Conservation (phyloP, 352 stramenopile species). For the Phytophthora palmivora region DNA sequence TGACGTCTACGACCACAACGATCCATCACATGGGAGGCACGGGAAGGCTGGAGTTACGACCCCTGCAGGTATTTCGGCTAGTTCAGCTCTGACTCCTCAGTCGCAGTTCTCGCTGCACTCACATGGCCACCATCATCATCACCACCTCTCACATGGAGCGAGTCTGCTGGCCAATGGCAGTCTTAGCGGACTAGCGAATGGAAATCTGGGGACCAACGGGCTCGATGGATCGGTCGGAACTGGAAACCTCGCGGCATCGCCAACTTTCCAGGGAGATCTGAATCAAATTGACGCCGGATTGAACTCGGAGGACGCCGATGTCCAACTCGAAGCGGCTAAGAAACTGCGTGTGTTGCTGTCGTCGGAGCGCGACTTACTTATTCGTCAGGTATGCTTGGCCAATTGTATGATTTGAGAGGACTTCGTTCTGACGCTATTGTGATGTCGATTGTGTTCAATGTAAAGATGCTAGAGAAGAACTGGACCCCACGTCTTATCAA, state of each 20-base stretch:
- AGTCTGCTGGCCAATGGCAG: conserved; percentile 57
- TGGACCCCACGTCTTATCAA: conserved; percentile 89
- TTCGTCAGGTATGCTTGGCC: conserved; percentile 69
- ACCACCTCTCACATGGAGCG: conserved; percentile 54
- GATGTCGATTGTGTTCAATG: not conserved
- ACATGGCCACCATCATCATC: conserved; percentile 57
- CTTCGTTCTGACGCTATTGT: conserved; percentile 16
- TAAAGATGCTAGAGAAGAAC: conserved; percentile 90
- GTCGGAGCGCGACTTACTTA: conserved; percentile 84
- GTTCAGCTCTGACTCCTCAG: conserved; percentile 37
- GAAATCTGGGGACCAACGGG: conserved; percentile 25
- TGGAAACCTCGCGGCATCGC: conserved; percentile 47
- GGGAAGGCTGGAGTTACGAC: conserved; percentile 22
- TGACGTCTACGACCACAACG: conserved; percentile 81
- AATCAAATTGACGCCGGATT: conserved; percentile 85
- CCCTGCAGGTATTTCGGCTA: not conserved
- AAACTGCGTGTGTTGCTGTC: conserved; percentile 88
- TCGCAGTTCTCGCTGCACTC: conserved; percentile 63
- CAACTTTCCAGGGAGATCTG: conserved; percentile 80
- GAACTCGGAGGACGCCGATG: conserved; percentile 83
- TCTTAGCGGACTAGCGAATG: conserved; percentile 44
- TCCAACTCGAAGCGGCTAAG: conserved; percentile 87
- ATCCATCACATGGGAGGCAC: conserved; percentile 64
- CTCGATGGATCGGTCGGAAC: conserved; percentile 42
- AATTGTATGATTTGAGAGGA: conserved; percentile 1